Conservation (phyloP, 345 rosid genomes). For the thale cress (Arabidopsis thaliana) region TAIR10.1 NC_003076.8:19996001-19996500, state of each 20-base stretch:
- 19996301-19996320: slow-evolving; percentile 18
- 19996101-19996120: slow-evolving; percentile 61
- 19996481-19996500: slow-evolving; percentile 35
- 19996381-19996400: slow-evolving; percentile 95
- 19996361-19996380: slow-evolving; percentile 55
- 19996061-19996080: slow-evolving; percentile 88
- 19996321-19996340: slow-evolving; percentile 22
- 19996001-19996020: not conserved
- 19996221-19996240: slow-evolving; percentile 22
- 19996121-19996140: slow-evolving; percentile 60
- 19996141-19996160: slow-evolving; percentile 66
- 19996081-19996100: slow-evolving; percentile 83
- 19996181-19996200: slow-evolving; percentile 74
- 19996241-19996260: slow-evolving; percentile 7
- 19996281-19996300: slow-evolving; percentile 20
- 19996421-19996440: slow-evolving; percentile 29
- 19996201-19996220: slow-evolving; percentile 52
- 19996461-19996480: slow-evolving; percentile 2
- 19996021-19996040: not conserved
- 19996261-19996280: slow-evolving; percentile 23
- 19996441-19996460: slow-evolving; percentile 40
- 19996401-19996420: slow-evolving; percentile 69
- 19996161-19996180: slow-evolving; percentile 72
- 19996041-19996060: slow-evolving; percentile 73
- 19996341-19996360: slow-evolving; percentile 14